Evolutionary conservation across 148 eudicot species (phyloP).

Genomic region (Chenopodium quinoa): DNA sequence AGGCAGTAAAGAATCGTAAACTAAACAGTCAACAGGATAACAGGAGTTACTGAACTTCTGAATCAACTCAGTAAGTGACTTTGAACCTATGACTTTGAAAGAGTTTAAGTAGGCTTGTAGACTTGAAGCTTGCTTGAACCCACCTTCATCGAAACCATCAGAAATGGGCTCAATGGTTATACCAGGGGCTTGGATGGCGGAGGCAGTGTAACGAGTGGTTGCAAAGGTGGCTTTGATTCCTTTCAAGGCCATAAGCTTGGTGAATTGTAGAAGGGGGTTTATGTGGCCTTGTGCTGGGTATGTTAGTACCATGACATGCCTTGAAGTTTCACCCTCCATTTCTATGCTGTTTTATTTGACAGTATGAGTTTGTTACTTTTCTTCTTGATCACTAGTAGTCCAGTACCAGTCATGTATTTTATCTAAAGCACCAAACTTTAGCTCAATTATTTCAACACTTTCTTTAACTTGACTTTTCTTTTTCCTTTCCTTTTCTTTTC

Average conservation of each 20-base stretch:
- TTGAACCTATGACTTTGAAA: constrained; percentile 38
- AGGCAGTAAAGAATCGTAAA: constrained; percentile 46
- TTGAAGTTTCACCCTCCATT: constrained; percentile 14
- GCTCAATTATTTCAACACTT: too few species aligned
- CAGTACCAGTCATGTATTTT: too few species aligned
- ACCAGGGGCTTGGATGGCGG: constrained; percentile 29
- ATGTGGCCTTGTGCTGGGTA: constrained; percentile 71
- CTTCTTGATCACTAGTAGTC: too few species aligned
- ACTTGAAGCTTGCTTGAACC: constrained; percentile 19
- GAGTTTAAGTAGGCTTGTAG: constrained; percentile 29
- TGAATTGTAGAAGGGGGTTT: constrained; percentile 59
- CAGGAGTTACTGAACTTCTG: constrained; percentile 16
- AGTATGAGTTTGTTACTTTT: too few species aligned
- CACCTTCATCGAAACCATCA: constrained; percentile 43
- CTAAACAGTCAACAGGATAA: constrained; percentile 37
- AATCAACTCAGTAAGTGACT: constrained; percentile 36
- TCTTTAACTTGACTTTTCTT: too few species aligned
- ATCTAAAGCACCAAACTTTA: too few species aligned
- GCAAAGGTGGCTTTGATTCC: constrained; percentile 53
- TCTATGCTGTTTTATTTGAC: too few species aligned
- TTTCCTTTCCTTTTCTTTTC: too few species aligned
- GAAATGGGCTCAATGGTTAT: constrained; percentile 48
- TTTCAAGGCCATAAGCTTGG: constrained; percentile 48
- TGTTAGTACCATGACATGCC: constrained; percentile 40
- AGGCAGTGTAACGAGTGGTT: constrained; percentile 35